Percentiles rank a stretch among this genome's conserved stretches.
These are phyloP conservation scores for Lomentospora prolificans DNA, from an alignment of 2,329 filamentous ascomycete genomes.

Conservation along the genomic window DNA sequence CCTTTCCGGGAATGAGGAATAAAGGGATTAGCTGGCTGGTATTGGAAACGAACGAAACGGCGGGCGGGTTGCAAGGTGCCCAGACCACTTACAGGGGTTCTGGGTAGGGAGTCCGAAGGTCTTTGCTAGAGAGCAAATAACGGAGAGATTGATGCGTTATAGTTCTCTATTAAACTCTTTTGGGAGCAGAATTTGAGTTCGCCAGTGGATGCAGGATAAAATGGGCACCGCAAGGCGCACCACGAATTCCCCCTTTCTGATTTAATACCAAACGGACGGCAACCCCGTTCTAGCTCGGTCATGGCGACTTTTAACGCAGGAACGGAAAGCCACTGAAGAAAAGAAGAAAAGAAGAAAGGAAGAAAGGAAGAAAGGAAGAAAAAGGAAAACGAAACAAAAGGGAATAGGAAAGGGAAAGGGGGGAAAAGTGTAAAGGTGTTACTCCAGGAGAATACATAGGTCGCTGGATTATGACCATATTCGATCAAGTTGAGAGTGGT, in stretches of 20 bases:
- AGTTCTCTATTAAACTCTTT: not conserved
- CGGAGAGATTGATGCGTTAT: not conserved
- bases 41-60: not conserved
- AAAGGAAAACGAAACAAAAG: not conserved
- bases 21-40: not conserved
- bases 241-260: not conserved
- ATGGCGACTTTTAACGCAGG: not conserved
- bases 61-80: not conserved
- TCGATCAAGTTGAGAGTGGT: not conserved
- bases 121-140: not conserved
- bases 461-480: not conserved
- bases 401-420: not conserved
- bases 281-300: not conserved
- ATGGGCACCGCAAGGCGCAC: no score
- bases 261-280: not conserved
- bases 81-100: not conserved
- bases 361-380: not conserved
- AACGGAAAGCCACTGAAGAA: not conserved
- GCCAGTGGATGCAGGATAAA: no score
- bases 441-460: slow-evolving; percentile 1
- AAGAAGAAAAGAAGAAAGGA: no score
- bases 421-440: not conserved
- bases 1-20: not conserved
- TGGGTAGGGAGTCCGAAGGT: not conserved
- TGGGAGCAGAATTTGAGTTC: no score